These are phyloP conservation scores for Annona squamosa DNA, from an alignment of 164 flowering plant species.

Conservation along the genomic window DNA sequence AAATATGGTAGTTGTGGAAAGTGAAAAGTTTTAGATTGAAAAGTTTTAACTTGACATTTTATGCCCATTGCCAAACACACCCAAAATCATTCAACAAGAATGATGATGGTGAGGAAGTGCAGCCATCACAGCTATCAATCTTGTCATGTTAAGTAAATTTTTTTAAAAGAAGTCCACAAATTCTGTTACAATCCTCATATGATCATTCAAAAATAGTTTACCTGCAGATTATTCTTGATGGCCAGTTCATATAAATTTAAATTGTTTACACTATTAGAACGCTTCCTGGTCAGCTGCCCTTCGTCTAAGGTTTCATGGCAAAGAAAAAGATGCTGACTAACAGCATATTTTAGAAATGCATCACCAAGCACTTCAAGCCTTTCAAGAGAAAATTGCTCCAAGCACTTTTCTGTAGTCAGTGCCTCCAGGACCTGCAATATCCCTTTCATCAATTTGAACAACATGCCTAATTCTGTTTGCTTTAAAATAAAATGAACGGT, in stretches of 20 bases:
- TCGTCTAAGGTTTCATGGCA: slow-evolving; percentile 58
- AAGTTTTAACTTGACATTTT: no score
- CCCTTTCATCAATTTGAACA: neutral
- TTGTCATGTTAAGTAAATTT: no score
- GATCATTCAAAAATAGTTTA: slow-evolving; percentile 15
- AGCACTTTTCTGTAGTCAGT: slow-evolving; percentile 86
- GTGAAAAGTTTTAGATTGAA: no score
- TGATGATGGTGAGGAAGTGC: no score
- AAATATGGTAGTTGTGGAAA: no score
- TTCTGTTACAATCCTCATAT: no score
- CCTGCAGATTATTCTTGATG: slow-evolving; percentile 59
- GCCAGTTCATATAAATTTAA: slow-evolving; percentile 61
- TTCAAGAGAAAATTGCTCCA: slow-evolving; percentile 82
- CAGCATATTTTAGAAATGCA: slow-evolving; percentile 89
- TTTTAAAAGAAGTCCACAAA: no score
- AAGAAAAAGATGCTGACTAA: slow-evolving; percentile 75
- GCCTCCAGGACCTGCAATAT: slow-evolving; percentile 78
- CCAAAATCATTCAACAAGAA: no score
- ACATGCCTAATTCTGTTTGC: neutral
- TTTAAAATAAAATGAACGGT: neutral
- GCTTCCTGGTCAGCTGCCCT: slow-evolving; percentile 73
- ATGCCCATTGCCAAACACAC: no score
- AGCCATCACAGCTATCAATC: no score
- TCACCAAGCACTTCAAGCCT: slow-evolving; percentile 98
- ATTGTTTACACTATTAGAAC: slow-evolving; percentile 74